Evolutionary conservation across 2,329 filamentous ascomycete genomes (phyloP), one percentile per base, ranked within the genome.

Genomic region (Thielaviopsis cerberus): DNA sequence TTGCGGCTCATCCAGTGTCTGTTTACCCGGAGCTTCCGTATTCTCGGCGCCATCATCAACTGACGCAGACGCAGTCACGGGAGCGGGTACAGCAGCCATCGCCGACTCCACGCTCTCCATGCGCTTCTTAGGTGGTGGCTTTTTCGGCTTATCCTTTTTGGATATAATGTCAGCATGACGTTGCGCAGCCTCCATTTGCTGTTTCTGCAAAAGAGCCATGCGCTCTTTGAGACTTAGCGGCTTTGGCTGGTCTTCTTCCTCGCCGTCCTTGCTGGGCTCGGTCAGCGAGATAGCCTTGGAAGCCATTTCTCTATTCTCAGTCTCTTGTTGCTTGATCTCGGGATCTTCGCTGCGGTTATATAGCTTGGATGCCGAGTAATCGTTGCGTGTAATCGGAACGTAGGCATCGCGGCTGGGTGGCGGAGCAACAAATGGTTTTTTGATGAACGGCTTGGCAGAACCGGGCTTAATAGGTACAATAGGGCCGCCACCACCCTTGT

Each of bases 381-480:
- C 85, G 23, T 83, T 80, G 22, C 61, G 62, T 27, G 78, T 76
- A 3, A 86, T 83, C 24, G 92, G 88, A 10, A 98, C 78, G 66
- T 88, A 98, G 24, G 91, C 86, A 72, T 96, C 85, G 64, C 88
- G 85, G 69, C 89, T 95, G 0, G 92, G 92, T 20, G 92, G 92
- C 55, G 92, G 89, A 3, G 92, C 88, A 59, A 98, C 90, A 66
- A 96, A 98, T 0, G 91, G 89, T 71, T 97, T 97, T 76, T 91
- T 96, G 70, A 98, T 83, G 67, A 97, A 97, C 77, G 62, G 77
- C 76, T 53, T 78, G 74, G 60, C 79, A 75, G 34, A 84, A 71
- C 1, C 81, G 81, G 89, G 88, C 68, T 94, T 94, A 72, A 94
- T 91, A 1, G 92, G 92, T n/a, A 88, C 80, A 61, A 92, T 75